Evolutionary conservation across 2,329 filamentous ascomycete species (phyloP), one percentile per base, ranked within the genome.

Genomic region (Bisporella sp.): DNA sequence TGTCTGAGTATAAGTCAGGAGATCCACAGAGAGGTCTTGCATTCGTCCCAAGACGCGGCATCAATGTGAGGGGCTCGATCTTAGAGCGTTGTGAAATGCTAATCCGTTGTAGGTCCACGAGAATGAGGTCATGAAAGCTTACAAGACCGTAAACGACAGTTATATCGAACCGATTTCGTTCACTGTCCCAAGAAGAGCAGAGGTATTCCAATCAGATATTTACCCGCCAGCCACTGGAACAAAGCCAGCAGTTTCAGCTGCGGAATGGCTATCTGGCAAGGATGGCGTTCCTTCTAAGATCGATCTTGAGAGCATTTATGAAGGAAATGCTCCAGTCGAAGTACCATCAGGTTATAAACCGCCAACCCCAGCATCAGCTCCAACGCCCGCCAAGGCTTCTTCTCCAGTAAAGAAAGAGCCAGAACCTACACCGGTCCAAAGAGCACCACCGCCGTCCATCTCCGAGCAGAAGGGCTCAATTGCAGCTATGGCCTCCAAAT

Each of bases 131-230:
- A 91, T 95, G 77, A 85, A 91, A 59, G 91, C 87, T 41, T 99
- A 88, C 81, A 99, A 99, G 79, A 97, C 93, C 0, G 88, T 97
- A 68, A 95, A 91, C 69, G 93, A 99, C 67, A 69, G 74, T 44
- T 96, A 95, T 72, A 89, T 99, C 62, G 93, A 99, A 71, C 93
- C 93, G 40, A 87, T 99, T 64, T 96, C 93, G 2, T 99, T 99
- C 73, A 95, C 95, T 49, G 93, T 97, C 2, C 93, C 93, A 45
- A 84, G 93, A 56, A 83, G 93, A 56, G 89, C 93, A 49, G 90
- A 96, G 70, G 89, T 86, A 47, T 96, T 96, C 81, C 92, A 97
- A 72, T 89, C 90, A 54, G 93, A 99, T 66, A 96, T 99, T 63
- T 99, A 89, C 69, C 93, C 92, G 41, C 92, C 93, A 8, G 85